Evolutionary conservation across 305 asterid species (phyloP).

Genomic region (Caryopteris hybrid): DNA sequence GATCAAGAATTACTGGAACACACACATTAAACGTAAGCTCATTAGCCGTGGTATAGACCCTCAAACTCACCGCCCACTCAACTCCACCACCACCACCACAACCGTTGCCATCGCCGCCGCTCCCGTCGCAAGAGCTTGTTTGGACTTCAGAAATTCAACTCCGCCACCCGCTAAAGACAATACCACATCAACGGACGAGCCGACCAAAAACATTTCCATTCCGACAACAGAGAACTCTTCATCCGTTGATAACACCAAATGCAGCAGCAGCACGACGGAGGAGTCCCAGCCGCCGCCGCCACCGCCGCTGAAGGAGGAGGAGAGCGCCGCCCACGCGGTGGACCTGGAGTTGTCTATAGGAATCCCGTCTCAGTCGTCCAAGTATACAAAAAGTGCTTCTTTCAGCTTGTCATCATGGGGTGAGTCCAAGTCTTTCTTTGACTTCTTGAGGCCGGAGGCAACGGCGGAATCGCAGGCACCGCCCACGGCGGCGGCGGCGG

Average conservation of each 20-base stretch:
- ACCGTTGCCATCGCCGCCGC: background rate
- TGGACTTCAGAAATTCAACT: slow-evolving; percentile 41
- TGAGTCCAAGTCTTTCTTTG: slow-evolving; percentile 35
- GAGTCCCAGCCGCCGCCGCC: slow-evolving; percentile 36
- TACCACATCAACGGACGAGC: slow-evolving; percentile 10
- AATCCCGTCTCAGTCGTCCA: slow-evolving; percentile 37
- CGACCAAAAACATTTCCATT: slow-evolving; percentile 3
- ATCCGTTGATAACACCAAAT: slow-evolving; percentile 44
- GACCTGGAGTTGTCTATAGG: slow-evolving; percentile 71
- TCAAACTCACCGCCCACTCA: slow-evolving; percentile 58
- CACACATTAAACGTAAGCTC: slow-evolving; percentile 83
- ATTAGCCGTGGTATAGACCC: slow-evolving; percentile 78
- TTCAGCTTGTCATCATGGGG: slow-evolving; percentile 27
- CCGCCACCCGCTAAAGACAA: slow-evolving; percentile 15
- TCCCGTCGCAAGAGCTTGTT: slow-evolving; percentile 9
- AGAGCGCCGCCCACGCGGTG: slow-evolving; percentile 10
- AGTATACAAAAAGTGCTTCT: slow-evolving; percentile 22
- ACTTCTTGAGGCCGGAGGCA: slow-evolving; percentile 30
- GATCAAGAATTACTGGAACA: slow-evolving; percentile 89
- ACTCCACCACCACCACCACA: slow-evolving; percentile 24
- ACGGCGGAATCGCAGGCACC: slow-evolving; percentile 19
- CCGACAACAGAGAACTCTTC: slow-evolving; percentile 29
- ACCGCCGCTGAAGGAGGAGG: slow-evolving; percentile 4
- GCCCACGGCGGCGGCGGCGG: slow-evolving; percentile 9
- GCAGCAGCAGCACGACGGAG: slow-evolving; percentile 66